Base-by-base conservation (phyloP, 2,329 filamentous ascomycete species). In the Ilyonectria sp. region DNA sequence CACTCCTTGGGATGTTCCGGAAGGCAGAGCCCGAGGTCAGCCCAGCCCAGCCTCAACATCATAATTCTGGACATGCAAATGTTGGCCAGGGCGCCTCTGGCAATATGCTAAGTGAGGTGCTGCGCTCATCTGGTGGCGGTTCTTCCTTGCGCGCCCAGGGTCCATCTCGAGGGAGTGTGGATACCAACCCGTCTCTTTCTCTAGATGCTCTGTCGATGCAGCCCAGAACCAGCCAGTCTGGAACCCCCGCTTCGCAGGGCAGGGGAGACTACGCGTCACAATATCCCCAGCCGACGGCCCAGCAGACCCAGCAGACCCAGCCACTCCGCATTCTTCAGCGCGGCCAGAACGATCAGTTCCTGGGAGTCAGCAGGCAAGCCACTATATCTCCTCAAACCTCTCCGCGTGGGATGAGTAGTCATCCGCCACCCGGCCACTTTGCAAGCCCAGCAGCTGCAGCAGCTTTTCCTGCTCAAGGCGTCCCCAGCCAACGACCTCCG, bases 1-100 rank as follows among this genome's bases (percentile, higher is more conserved):
- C 84, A 8, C 78, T 89, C 21, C 79, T 89, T 15, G 84, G 82
- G 23, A 87, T 89, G 80, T 89, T 90, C 77, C 88, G 87, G 67
- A 84, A 84, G 69, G 70, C 62, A 40, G 69, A 71, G n/a, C 61
- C 58, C 9, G 60, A 69, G 23, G 60, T 57, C 6, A 69, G 58
- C 33, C 55, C 57, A n/a, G 47, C 49, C 5, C 69, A 71, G 15
- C 47, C 49, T 19, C 26, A 64, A 31, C 68, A 70, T 31, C 55
- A 63, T 33, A 29, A 60, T 31, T 10, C 31, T 15, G 65, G 46
- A 35, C 37, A 62, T 49, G 7, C 53, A 10, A 23, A 54, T 44
- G 11, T 44, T 35, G 47, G 47, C 29, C 69, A 73, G 33, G 61
- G 56, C 50, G 50, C 60, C 29, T 44, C 72, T 60, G 70, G 70